A percentile compares a stretch with the other conserved stretches of the same genome.
These are phyloP conservation scores for Dalbergia cochinchinensis DNA, from an alignment of 306 rosid genomes.

Conservation along the genomic window DNA sequence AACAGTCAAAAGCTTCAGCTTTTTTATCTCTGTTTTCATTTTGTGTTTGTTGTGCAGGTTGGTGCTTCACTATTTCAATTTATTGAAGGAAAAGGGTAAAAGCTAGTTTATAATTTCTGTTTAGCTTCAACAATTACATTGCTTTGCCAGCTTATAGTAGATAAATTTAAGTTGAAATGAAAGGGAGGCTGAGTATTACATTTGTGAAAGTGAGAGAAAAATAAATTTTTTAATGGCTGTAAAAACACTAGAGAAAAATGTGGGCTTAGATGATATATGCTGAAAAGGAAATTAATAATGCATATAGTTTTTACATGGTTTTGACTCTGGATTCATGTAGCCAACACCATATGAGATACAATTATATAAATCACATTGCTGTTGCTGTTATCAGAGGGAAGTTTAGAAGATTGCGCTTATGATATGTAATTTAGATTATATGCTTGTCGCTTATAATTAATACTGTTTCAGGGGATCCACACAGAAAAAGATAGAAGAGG, in stretches of 20 bases:
- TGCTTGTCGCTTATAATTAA: conserved; percentile 30
- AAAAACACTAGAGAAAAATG: conserved; percentile 1
- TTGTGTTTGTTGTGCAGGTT: conserved; percentile 71
- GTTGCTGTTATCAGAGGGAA: conserved; percentile 27
- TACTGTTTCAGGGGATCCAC: conserved; percentile 73
- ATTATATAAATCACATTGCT: conserved; percentile 16
- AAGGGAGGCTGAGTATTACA: conserved; percentile 21
- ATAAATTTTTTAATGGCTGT: neutral
- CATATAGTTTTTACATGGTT: conserved; percentile 33
- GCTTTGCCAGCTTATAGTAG: conserved; percentile 40
- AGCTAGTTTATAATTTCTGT: conserved; percentile 30
- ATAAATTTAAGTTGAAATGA: conserved; percentile 10
- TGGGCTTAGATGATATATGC: conserved; percentile 11
- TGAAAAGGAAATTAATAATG: conserved; percentile 37
- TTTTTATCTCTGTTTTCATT: conserved; percentile 31
- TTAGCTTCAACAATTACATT: conserved; percentile 11
- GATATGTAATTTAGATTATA: conserved; percentile 35
- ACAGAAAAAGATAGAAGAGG: conserved; percentile 77
- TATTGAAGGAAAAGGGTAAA: conserved; percentile 86
- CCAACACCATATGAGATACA: conserved; percentile 13
- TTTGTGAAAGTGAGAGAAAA: conserved; percentile 2
- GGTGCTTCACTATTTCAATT: conserved; percentile 83
- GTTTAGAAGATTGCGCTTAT: conserved; percentile 47
- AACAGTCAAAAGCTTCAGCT: conserved; percentile 11
- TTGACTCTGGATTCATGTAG: conserved; percentile 34